A percentile compares a stretch with the other conserved stretches of the same genome.
phyloP scores from a whole-genome alignment of 2,329 filamentous ascomycete genomes.

The Fusarium sp. region DNA sequence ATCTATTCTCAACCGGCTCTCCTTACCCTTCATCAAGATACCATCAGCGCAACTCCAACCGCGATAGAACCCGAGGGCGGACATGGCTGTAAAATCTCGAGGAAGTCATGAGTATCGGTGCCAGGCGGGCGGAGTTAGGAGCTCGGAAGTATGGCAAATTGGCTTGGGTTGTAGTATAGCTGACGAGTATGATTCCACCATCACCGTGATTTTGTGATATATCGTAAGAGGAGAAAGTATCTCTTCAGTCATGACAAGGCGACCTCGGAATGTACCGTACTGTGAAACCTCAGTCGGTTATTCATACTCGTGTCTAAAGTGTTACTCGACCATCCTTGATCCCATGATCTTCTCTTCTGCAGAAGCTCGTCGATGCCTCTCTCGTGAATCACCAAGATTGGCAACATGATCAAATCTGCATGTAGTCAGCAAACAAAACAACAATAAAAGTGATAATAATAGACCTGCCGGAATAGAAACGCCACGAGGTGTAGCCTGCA shows the following conservation, averaged over 20 bases:
- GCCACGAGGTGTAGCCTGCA: conserved; percentile 6
- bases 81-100: conserved; percentile 30
- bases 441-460: conserved; percentile 10
- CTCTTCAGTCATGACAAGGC: not conserved
- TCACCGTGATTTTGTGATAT: conserved; percentile 6
- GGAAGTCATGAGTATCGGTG: conserved; percentile 11
- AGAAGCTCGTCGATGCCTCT: not conserved
- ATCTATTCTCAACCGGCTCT: conserved; percentile 4
- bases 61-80: conserved; percentile 32
- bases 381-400: conserved; percentile 4
- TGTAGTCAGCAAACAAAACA: conserved; percentile 13
- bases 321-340: conserved; percentile 3
- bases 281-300: conserved; percentile 27
- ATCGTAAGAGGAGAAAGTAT: conserved; percentile 6
- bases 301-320: conserved; percentile 11
- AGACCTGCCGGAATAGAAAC: conserved; percentile 16
- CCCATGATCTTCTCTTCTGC: not conserved
- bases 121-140: conserved; percentile 15
- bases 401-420: conserved; percentile 19
- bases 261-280: not conserved
- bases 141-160: conserved; percentile 4
- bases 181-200: conserved; percentile 21
- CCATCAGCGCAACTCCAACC: conserved; percentile 33
- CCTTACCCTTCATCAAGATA: conserved; percentile 2
- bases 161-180: conserved; percentile 24